Conservation (phyloP, 352 stramenopile genomes). For the Blastocystis sp. region DNA sequence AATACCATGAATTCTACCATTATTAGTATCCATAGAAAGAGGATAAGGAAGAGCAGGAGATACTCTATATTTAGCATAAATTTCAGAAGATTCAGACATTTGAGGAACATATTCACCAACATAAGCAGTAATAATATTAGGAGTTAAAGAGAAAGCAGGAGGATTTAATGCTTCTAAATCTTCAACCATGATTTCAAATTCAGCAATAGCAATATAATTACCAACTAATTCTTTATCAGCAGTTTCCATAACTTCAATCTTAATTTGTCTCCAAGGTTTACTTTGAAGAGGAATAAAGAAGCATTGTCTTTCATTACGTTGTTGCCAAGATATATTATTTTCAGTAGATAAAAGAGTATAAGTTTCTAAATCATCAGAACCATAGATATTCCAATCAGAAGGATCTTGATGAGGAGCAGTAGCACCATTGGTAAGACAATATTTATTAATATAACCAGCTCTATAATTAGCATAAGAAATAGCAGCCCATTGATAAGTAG, state of each 20-base stretch:
- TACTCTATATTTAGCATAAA: too few relatives aligned
- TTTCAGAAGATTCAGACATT: not conserved
- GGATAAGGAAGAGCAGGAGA: conserved; percentile 2
- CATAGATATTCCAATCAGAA: too few relatives aligned
- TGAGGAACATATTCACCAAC: not conserved
- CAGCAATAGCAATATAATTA: conserved; percentile 8
- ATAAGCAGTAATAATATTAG: conserved; percentile 1
- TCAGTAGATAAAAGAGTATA: too few relatives aligned
- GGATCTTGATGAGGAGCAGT: too few relatives aligned
- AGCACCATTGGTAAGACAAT: too few relatives aligned
- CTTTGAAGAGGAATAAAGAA: conserved; percentile 7
- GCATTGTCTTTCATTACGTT: conserved; percentile 3
- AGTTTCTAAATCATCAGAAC: too few relatives aligned
- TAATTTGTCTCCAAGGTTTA: too few relatives aligned
- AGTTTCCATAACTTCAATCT: too few relatives aligned
- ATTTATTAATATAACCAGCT: too few relatives aligned
- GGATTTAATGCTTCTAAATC: not conserved
- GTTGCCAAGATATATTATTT: too few relatives aligned
- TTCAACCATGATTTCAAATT: conserved; percentile 15
- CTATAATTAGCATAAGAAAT: too few relatives aligned
- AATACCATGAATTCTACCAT: conserved; percentile 14
- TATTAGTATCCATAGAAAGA: conserved; percentile 5
- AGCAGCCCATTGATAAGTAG: too few relatives aligned
- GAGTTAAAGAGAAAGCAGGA: not conserved
- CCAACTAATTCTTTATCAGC: conserved; percentile 1